Evolutionary conservation across 2,329 filamentous ascomycete species (phyloP), one percentile per base, ranked within the genome.

Genomic region (Aureobasidium sp.): DNA sequence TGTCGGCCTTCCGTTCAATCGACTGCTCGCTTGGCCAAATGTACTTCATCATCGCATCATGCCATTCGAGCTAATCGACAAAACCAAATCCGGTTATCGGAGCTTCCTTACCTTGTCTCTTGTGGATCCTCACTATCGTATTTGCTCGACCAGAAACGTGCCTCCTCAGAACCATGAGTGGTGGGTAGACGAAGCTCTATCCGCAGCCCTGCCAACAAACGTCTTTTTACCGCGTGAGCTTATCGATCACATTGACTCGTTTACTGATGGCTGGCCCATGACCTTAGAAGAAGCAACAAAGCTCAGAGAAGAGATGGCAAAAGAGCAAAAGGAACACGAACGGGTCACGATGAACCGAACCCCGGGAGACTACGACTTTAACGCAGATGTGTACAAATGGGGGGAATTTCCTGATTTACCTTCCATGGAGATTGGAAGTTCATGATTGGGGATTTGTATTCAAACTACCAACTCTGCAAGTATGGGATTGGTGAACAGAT

Each of bases 71-170:
- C 74, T 84, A 13, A 67, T 69, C 42, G 79, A 87, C 63, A 68
- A 66, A 0, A 78, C 76, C 0, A 79, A 77, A 62, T 76, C 79
- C 0, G 83, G 83, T 2, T 79, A 84, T 67, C 73, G 79, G 15
- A 79, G 80, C 64, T 79, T 85, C 56, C 71, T 86, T 0, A 79
- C 79, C 0, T 73, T 86, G 42, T 85, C 79, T 68, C 75, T 86
- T 4, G 77, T 86, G 6, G 83, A 86, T 64, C 83, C 83, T 0
- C 67, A 76, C 32, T 66, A 71, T 9, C 77, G 76, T 10, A 74
- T 85, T 60, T 74, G 82, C 27, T 83, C 73, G 3, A 79, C 77
- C 0, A 73, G 74, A 1, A 80, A 82, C 63, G 72, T 81, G 0
- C 79, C 79, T 3, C 78, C 78, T 0, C 79, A 82, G 65, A 75